Conservation (phyloP, 2,329 filamentous ascomycete genomes). For the Pseudogymnoascus sp. region DNA sequence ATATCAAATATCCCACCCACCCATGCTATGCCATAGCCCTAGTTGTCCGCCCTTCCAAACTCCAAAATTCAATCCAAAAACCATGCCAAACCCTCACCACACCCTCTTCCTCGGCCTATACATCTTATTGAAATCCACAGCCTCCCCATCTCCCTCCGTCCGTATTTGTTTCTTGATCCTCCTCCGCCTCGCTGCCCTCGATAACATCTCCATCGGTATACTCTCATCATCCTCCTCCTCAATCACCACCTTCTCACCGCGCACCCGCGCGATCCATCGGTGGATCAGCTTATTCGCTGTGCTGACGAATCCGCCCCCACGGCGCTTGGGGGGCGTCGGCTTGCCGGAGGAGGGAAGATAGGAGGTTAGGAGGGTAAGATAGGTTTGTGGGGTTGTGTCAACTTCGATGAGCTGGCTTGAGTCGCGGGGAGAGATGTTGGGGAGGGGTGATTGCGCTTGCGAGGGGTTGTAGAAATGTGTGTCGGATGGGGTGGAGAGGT, state of each 20-base stretch:
- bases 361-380: background rate
- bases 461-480: slow-evolving; percentile 50
- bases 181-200: background rate
- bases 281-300: slow-evolving; percentile 1
- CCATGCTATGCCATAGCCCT: background rate
- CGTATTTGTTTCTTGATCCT: slow-evolving; percentile 5
- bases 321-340: background rate
- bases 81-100: background rate
- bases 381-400: slow-evolving; percentile 35
- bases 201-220: background rate
- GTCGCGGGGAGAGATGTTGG: slow-evolving; percentile 25
- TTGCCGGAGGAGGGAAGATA: background rate
- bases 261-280: background rate
- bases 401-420: slow-evolving; percentile 34
- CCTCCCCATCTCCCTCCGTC: background rate
- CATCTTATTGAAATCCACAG: background rate
- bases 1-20: background rate
- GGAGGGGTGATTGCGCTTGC: background rate
- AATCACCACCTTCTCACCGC: background rate
- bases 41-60: background rate
- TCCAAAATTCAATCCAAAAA: background rate
- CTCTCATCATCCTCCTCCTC: background rate
- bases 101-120: slow-evolving; percentile 10
- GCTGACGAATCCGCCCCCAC: background rate
- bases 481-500: slow-evolving; percentile 58